Evolutionary conservation across 1,139 yeast genomes (phyloP).

Genomic region (Lodderomyces orthopsilosis): DNA sequence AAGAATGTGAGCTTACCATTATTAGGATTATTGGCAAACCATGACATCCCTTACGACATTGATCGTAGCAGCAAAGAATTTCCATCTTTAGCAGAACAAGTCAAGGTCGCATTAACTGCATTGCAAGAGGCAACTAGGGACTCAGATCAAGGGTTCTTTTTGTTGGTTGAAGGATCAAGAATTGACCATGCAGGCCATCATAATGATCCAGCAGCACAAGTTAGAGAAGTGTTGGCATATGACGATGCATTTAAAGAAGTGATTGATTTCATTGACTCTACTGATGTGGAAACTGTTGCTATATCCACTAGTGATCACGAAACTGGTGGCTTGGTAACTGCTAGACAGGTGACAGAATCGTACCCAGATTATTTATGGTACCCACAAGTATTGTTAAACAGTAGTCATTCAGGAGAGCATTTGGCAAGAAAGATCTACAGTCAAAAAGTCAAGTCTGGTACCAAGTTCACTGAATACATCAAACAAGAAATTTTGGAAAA

Average conservation of each 20-base stretch:
- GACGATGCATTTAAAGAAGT: conserved; percentile 75
- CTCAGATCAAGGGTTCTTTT: conserved; percentile 76
- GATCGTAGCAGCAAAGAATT: conserved; percentile 57
- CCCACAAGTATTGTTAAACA: conserved; percentile 69
- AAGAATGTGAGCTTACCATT: conserved; percentile 67
- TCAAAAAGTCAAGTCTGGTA: conserved; percentile 24
- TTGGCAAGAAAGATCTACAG: conserved; percentile 35
- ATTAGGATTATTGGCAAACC: conserved; percentile 64
- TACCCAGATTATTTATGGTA: conserved; percentile 64
- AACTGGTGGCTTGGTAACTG: conserved; percentile 79
- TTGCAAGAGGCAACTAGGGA: conserved; percentile 62
- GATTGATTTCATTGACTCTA: conserved; percentile 57
- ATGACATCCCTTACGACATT: conserved; percentile 75
- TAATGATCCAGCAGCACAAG: conserved; percentile 61
- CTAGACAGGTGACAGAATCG: conserved; percentile 61
- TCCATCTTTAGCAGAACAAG: conserved; percentile 76
- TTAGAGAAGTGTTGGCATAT: conserved; percentile 51
- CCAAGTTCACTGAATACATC: conserved; percentile 40
- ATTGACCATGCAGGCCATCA: conserved; percentile 92
- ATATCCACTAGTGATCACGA: conserved; percentile 87
- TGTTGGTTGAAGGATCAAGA: conserved; percentile 82
- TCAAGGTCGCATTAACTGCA: conserved; percentile 65
- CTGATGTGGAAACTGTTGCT: conserved; percentile 70
- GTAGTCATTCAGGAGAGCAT: conserved; percentile 71
- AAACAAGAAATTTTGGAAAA: conserved; percentile 47